Percentiles rank a stretch among this genome's conserved stretches.
phyloP scores from a whole-genome alignment of 2,329 filamentous ascomycete species.

The Pseudogymnoascus sp. region DNA sequence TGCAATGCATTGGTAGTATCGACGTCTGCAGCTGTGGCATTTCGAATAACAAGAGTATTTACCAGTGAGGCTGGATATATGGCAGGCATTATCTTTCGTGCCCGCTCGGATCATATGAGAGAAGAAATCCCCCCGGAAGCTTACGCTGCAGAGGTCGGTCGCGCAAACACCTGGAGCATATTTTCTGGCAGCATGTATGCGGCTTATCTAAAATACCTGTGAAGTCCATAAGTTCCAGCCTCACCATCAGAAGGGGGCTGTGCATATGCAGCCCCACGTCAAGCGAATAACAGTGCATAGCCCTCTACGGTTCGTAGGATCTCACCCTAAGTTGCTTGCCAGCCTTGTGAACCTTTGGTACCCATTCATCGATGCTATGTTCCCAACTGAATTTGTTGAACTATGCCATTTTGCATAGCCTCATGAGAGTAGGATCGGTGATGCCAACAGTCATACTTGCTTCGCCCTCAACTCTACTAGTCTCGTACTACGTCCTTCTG shows the following conservation, averaged over 20 bases:
- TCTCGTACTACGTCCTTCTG: not conserved
- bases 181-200: not conserved
- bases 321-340: not conserved
- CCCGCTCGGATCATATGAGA: not conserved
- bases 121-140: not conserved
- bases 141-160: not conserved
- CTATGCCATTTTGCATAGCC: not conserved
- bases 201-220: not conserved
- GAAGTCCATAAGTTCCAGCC: not conserved
- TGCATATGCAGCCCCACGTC: not conserved
- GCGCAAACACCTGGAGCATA: not conserved
- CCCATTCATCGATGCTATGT: not conserved
- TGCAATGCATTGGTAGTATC: conserved; percentile 25
- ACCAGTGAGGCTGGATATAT: conserved; percentile 26
- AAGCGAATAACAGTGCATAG: not conserved
- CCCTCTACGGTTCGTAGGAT: not conserved
- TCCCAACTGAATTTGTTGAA: not conserved
- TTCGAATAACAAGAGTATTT: conserved; percentile 18
- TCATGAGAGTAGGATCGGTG: not conserved
- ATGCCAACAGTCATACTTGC: not conserved
- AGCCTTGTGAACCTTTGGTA: not conserved
- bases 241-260: not conserved
- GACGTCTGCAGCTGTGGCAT: conserved; percentile 14
- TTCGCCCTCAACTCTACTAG: not conserved
- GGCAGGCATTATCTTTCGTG: conserved; percentile 26